A percentile compares a stretch with the other conserved stretches of the same genome.
phyloP scores from a whole-genome alignment of 805 yeast genomes.

The Maudiozyma saulgeensis region DNA sequence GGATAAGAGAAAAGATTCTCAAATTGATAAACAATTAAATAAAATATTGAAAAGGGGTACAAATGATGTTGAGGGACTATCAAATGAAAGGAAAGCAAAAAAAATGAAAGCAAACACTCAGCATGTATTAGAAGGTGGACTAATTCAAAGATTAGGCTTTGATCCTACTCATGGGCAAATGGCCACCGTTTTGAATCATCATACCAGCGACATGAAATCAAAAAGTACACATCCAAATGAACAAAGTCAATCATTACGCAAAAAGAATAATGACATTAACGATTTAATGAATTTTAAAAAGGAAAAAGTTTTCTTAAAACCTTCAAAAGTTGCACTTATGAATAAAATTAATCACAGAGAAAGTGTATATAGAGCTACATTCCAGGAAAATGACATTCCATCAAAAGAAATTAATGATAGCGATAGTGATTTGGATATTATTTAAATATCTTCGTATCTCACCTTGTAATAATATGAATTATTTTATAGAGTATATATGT shows the following conservation, averaged over 20 bases:
- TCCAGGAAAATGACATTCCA: slow-evolving; percentile 11
- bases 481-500: not conserved
- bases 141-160: slow-evolving; percentile 39
- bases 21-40: slow-evolving; percentile 25
- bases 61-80: slow-evolving; percentile 10
- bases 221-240: not conserved
- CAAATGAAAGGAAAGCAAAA: slow-evolving; percentile 15
- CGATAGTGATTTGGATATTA: slow-evolving; percentile 28
- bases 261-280: slow-evolving; percentile 10
- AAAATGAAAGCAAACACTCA: slow-evolving; percentile 25
- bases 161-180: slow-evolving; percentile 38
- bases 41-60: slow-evolving; percentile 7
- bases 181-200: slow-evolving; percentile 10
- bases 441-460: slow-evolving; percentile 5
- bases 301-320: slow-evolving; percentile 27
- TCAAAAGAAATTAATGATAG: slow-evolving; percentile 5
- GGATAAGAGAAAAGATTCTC: slow-evolving; percentile 27
- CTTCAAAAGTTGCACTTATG: slow-evolving; percentile 24
- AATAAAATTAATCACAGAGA: slow-evolving; percentile 24
- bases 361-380: slow-evolving; percentile 22
- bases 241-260: not conserved
- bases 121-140: slow-evolving; percentile 33
- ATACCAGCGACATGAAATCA: not conserved
- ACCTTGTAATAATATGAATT: not conserved
- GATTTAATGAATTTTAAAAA: slow-evolving; percentile 28